Evolutionary conservation across 345 rosid genomes (phyloP), one percentile per base, ranked within the genome.

Genomic region (Melaleuca alternifolia): DNA sequence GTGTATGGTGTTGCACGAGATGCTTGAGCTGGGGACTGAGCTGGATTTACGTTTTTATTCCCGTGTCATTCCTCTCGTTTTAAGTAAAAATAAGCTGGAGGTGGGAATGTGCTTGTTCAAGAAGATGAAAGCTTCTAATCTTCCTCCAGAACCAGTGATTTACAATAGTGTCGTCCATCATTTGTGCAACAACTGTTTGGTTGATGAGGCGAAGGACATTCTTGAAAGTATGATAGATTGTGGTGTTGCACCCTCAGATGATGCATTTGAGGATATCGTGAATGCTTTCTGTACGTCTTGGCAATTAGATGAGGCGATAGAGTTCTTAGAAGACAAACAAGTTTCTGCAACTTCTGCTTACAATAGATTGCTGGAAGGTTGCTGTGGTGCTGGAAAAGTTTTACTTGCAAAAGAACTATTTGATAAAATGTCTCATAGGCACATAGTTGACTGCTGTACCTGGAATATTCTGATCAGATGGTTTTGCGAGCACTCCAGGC

Each of bases 381-480:
- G 91, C 87, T 91, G 93, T 87, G 84, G 57, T 85, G 92, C 89
- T 37, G 93, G 87, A 87, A 75, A 88, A 6, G 86, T 90, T 89
- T 81, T 52, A 57, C 21, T 89, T 86, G 96, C 94, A n/a, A 90
- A 89, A 83, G 65, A 84, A 85, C 62, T 89, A 30, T 85, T 91
- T 33, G 91, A 85, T 83, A 89, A 89, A 85, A 90, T 93, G 92
- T 90, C 83, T 26, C 83, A 88, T 84, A 87, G 86, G 51, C 88
- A 86, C 54, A 88, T 92, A 65, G 88, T 88, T 77, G 92, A 93
- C 75, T 85, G 92, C 75, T 86, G 89, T 86, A 92, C 94, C 77
- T 92, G 95, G 93, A 92, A 92, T 88, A 87, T 90, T 90, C 87
- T 85, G 41, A 88, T 93, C 87, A 88, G 93, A 77, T 92, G 93